Conservation (phyloP, 2,329 filamentous ascomycete species). For the Lachnellula subtilissima region DNA sequence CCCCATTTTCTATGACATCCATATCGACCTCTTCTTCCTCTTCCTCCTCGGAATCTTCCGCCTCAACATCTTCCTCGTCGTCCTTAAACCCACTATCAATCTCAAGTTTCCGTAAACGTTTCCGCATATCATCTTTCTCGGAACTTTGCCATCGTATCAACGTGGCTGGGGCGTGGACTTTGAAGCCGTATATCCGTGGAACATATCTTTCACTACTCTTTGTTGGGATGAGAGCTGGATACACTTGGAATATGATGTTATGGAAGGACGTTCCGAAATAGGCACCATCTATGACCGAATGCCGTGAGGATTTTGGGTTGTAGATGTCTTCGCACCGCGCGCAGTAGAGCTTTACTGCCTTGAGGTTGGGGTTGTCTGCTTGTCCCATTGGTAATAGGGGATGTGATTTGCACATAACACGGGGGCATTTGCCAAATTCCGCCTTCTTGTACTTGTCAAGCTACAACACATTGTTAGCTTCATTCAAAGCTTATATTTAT, state of each 20-base stretch:
- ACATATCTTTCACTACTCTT: constrained; percentile 85
- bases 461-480: constrained; percentile 43
- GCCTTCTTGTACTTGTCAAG: constrained; percentile 98
- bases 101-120: constrained; percentile 63
- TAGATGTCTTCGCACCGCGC: constrained; percentile 96
- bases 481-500: not conserved
- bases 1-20: constrained; percentile 24
- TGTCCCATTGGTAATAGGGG: constrained; percentile 93
- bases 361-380: constrained; percentile 80
- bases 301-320: constrained; percentile 95
- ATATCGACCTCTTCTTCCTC: constrained; percentile 37
- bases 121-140: constrained; percentile 76
- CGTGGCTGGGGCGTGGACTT: constrained; percentile 84
- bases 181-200: constrained; percentile 90
- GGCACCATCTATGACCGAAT: constrained; percentile 91
- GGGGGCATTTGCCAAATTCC: constrained; percentile 96
- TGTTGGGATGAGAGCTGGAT: constrained; percentile 79
- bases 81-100: constrained; percentile 79
- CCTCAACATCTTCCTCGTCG: constrained; percentile 53
- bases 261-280: constrained; percentile 99
- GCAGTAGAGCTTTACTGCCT: constrained; percentile 95
- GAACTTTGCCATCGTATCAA: constrained; percentile 87
- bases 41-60: constrained; percentile 54
- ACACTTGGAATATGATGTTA: constrained; percentile 98
- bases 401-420: constrained; percentile 90